Evolutionary conservation across 140 eudicot species (phyloP), one percentile per base, ranked within the genome.

Genomic region (Senecio squalidus): DNA sequence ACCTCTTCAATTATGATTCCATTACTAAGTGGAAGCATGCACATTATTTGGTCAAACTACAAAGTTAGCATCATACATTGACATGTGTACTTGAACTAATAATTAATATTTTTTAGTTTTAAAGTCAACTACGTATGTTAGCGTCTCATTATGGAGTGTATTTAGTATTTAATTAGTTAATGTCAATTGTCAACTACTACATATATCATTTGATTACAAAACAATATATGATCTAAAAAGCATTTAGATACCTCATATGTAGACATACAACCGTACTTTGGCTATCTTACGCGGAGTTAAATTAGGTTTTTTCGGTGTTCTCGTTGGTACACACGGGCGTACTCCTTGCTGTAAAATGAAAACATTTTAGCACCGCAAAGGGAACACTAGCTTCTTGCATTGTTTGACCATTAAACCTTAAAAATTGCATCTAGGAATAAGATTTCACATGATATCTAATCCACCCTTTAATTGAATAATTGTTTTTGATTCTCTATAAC

Each of bases 1-100:
- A 70, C 39, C 75, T 30, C 69, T 69, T 70, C 59, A 55, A 62
- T 14, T 63, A 16, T 55, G 77, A 71, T 71, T 25, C 52, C 18
- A 45, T 41, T 62, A 53, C 33, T 23, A 44, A 41, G 45, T 71
- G 59, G 60, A 71, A 44, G 71, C 70, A 62, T 45, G 51, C 34
- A 71, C 26, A 54, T 44, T 44, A 55, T 72, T 34, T 21, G 29
- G 72, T 72, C 67, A 72, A 72, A 55, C 66, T 45, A 54, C 45
- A 64, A 14, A 21, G 14, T 33, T 27, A 36, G 26, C 77, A 36
- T 63, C 52, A 22, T 6, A 29, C 33, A 49, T 66, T 55, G 60
- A 64, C 71, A 55, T 22, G 60, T 44, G 60, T 60, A 15, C 9
- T 33, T 63, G 66, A 33, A 71, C 16, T 25, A 71, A 54, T 44